Base-by-base conservation (phyloP, 345 rosid genomes). In the Sapria himalayana region DNA sequence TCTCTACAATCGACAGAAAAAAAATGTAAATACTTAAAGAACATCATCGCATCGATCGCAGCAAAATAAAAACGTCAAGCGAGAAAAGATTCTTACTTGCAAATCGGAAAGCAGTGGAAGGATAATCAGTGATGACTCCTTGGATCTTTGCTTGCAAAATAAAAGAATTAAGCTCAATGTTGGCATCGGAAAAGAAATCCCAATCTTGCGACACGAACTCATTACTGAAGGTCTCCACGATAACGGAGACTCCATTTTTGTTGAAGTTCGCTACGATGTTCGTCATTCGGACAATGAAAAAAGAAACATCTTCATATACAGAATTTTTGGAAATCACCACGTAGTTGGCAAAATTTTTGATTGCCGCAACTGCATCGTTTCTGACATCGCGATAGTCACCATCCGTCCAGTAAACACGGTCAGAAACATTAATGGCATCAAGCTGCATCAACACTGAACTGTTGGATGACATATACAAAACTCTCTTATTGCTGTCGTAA, bases 121-220 rank as follows among this genome's bases (percentile, higher is more conserved):
- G 94, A 56, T 68, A 89, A n/a, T 71, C 93, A 9, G 94, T 89
- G 65, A 89, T 41, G 52, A 85, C 64, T 23, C 94, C 94, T 14
- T 52, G 47, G 3, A 89, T 35, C 25, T 46, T 34, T 12, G 37
- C 46, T 42, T 54, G 68, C 15, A 0, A 0, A 11, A 50, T 27
- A 44, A 15, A 62, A 15, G 76, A 31, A 66, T 82, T 82, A 34
- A 89, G 41, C 71, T 89, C 93, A 39, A 67, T 77, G 15, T 71
- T 78, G 27, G 91, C 49, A 36, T 89, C 94, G 15, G 79, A 50
- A 61, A 74, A 79, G 71, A 72, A 79, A 56, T 89, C 98, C 78
- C 70, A 89, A 17, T 82, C 63, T 52, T 82, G 94, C 55, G 98
- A 79, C 14, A 64, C 48, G 53, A 79, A 89, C 66, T 89, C 98